phyloP scores from a whole-genome alignment of 345 rosid genomes.

The Populus davidiana region DNA sequence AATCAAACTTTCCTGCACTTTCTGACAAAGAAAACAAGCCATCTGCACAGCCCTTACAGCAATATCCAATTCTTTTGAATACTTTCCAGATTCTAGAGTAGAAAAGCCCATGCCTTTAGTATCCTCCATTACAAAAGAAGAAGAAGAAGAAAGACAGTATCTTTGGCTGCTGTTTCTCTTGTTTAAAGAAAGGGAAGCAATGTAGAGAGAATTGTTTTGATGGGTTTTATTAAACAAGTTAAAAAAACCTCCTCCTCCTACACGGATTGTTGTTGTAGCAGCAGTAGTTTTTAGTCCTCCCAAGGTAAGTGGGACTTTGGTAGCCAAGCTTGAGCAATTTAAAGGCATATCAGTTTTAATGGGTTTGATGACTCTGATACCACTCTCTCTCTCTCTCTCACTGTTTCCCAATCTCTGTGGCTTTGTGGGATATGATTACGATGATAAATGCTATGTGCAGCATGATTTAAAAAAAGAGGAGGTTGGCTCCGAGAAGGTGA shows the following conservation, averaged over 20 bases:
- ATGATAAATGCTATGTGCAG: not conserved
- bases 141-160: constrained; percentile 4
- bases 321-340: constrained; percentile 29
- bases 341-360: constrained; percentile 36
- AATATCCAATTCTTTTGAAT: constrained; percentile 42
- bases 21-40: constrained; percentile 53
- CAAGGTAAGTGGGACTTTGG: constrained; percentile 29
- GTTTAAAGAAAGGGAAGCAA: constrained; percentile 26
- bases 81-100: constrained; percentile 10
- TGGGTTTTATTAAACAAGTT: not conserved
- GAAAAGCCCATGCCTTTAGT: constrained; percentile 8
- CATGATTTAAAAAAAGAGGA: not conserved
- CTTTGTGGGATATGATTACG: not conserved
- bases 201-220: constrained; percentile 6
- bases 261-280: not conserved
- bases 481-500: not conserved
- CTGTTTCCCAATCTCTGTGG: not conserved
- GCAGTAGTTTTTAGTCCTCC: not conserved
- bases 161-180: constrained; percentile 2
- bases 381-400: not conserved
- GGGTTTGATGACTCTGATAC: not conserved
- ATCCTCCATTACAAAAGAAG: constrained; percentile 34
- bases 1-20: constrained; percentile 43
- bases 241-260: not conserved
- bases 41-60: constrained; percentile 54